A percentile compares a stretch with the other conserved stretches of the same genome.
Evolutionary conservation across 228 moss, liverwort and hornwort species (phyloP).

Genomic region (Sphagnum fallax): DNA sequence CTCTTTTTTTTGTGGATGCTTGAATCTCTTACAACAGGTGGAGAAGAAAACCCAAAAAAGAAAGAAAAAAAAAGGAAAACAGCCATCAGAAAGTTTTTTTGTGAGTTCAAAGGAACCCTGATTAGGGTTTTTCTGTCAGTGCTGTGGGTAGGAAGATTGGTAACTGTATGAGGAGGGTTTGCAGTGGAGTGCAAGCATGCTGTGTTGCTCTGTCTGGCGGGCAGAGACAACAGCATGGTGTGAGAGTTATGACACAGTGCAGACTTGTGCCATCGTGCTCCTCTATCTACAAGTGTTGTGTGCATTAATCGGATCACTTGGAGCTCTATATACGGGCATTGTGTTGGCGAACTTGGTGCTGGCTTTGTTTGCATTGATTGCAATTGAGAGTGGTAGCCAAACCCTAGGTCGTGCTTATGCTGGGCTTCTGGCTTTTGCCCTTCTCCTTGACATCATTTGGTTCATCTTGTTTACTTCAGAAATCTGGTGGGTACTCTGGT

Average conservation of each 20-base stretch:
- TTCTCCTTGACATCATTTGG: constrained; percentile 85
- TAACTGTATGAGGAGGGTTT: no score
- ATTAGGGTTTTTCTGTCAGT: no score
- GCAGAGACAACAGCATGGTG: constrained; percentile 30
- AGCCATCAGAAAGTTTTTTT: no score
- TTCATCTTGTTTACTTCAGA: constrained; percentile 78
- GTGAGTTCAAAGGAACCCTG: no score
- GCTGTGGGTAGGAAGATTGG: no score
- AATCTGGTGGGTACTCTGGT: constrained; percentile 39
- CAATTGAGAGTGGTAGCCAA: constrained; percentile 92
- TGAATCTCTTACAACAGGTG: no score
- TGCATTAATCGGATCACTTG: constrained; percentile 78
- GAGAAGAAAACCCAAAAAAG: no score
- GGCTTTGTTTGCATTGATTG: constrained; percentile 95
- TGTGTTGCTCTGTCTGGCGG: constrained; percentile 65
- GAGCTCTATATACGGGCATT: constrained; percentile 73
- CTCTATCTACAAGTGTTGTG: constrained; percentile 86
- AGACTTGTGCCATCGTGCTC: constrained; percentile 67
- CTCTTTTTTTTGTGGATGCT: no score
- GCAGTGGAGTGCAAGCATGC: constrained; percentile 46
- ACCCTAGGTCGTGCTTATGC: constrained; percentile 86
- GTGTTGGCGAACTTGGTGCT: constrained; percentile 87
- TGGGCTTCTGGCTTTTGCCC: constrained; percentile 53
- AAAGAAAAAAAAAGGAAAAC: no score
- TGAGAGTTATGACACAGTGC: constrained; percentile 59